Percentiles rank a stretch among this genome's conserved stretches.
Conservation (phyloP, 805 yeast species). For the Spathaspora boniae region DNA sequence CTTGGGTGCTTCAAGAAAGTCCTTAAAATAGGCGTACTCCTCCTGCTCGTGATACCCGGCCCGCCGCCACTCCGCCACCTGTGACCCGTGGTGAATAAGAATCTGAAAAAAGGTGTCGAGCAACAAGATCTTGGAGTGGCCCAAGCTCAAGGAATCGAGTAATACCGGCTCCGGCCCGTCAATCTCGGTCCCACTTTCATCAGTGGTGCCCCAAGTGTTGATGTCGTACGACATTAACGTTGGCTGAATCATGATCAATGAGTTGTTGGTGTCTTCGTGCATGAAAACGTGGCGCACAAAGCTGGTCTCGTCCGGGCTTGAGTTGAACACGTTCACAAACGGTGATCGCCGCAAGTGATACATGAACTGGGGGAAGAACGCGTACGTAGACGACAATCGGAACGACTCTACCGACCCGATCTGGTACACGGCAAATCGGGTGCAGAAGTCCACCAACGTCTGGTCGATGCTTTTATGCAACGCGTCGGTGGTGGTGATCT, state of each 20-base stretch:
- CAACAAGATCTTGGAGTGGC: conserved; percentile 53
- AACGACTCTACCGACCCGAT: conserved; percentile 48
- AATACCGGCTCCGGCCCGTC: conserved; percentile 60
- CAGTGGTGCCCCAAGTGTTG: conserved; percentile 34
- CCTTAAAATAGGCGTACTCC: conserved; percentile 57
- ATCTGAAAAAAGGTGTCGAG: conserved; percentile 70
- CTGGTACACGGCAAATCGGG: conserved; percentile 39
- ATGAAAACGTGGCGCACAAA: conserved; percentile 60
- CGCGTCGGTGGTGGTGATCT: conserved; percentile 12
- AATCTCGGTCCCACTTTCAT: conserved; percentile 27
- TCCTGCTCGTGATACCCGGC: conserved; percentile 59
- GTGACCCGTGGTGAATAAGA: conserved; percentile 62
- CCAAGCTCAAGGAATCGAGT: conserved; percentile 60
- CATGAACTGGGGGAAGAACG: conserved; percentile 63
- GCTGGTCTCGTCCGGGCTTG: conserved; percentile 71
- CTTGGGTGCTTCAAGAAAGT: conserved; percentile 59
- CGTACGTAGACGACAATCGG: conserved; percentile 45
- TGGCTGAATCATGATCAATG: conserved; percentile 69
- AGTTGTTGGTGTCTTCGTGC: conserved; percentile 58
- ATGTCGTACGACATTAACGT: conserved; percentile 57
- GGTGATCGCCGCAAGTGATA: conserved; percentile 66
- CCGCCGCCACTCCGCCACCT: conserved; percentile 64
- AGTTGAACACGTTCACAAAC: conserved; percentile 62
- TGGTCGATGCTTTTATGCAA: conserved; percentile 44
- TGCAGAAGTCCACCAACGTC: conserved; percentile 31